These are phyloP conservation scores for Setomelanomma holmii DNA, from an alignment of 2,329 filamentous ascomycete genomes.

Conservation along the genomic window DNA sequence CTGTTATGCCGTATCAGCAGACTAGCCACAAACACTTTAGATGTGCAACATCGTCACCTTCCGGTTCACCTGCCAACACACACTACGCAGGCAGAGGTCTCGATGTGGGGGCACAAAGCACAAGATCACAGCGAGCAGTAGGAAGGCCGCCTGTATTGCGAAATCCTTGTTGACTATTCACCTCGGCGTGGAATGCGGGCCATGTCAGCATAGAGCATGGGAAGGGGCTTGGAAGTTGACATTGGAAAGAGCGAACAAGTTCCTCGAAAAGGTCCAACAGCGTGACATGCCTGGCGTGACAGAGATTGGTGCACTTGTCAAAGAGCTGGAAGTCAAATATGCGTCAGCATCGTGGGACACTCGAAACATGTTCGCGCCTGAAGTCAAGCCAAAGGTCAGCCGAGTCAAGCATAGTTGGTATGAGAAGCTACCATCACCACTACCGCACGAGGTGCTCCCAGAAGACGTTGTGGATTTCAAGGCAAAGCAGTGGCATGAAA, in stretches of 20 bases:
- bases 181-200: slow-evolving; percentile 21
- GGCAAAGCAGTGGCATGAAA: slow-evolving; percentile 4
- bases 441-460: slow-evolving; percentile 22
- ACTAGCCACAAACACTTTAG: no score
- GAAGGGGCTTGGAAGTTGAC: slow-evolving; percentile 21
- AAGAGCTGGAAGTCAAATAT: slow-evolving; percentile 18
- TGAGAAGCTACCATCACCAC: slow-evolving; percentile 10
- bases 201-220: slow-evolving; percentile 32
- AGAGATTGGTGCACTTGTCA: slow-evolving; percentile 13
- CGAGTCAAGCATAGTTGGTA: slow-evolving; percentile 9
- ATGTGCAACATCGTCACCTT: slow-evolving; percentile 50
- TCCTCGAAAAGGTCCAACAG: slow-evolving; percentile 10
- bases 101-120: slow-evolving; percentile 44
- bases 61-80: slow-evolving; percentile 44
- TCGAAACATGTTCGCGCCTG: slow-evolving; percentile 11
- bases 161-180: slow-evolving; percentile 30
- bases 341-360: slow-evolving; percentile 19
- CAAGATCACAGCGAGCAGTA: slow-evolving; percentile 16
- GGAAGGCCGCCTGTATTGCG: slow-evolving; percentile 34
- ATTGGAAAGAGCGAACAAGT: slow-evolving; percentile 19
- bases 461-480: slow-evolving; percentile 21
- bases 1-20: no score
- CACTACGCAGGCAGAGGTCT: slow-evolving; percentile 33
- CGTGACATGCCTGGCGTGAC: slow-evolving; percentile 2
- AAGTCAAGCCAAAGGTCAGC: slow-evolving; percentile 4